Base-by-base conservation (phyloP, 257 asterid genomes). In the Avicennia marina region DNA sequence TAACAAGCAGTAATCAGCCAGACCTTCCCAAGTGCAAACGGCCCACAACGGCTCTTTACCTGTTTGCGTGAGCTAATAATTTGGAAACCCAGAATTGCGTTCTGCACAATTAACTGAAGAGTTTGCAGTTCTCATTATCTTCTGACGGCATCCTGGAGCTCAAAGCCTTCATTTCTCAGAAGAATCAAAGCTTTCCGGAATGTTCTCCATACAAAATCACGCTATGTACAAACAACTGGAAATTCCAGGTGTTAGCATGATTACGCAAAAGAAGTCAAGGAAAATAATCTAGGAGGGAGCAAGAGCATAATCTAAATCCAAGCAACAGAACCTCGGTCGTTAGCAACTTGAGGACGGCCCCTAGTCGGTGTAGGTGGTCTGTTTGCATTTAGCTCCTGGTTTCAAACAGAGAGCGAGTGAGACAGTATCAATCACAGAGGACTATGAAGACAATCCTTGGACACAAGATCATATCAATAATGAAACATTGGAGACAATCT, bases 311-410 rank as follows among this genome's bases (percentile, higher is more conserved):
- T 75, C 82, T 87, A 86, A 74, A 84, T 74, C 98, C 97, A 89
- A 66, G 99, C 88, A 52, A 86, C 86, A 77, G 99, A 89, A 80
- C 94, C 97, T 82, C 87, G 84, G 53, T 93, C 97, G 32, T 54
- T 82, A 48, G 85, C 71, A 53, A 78, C 97, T 84, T 80, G 99
- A 31, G 96, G 97, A 32, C 96, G 97, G 19, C 99, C 96, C 72
- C 99, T 80, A 18, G 99, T 93, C 9, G 97, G 99, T 15, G 99
- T 93, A 0, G 99, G 83, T 42, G 99, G 99, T 40, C 99, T 76
- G 84, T 93, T 93, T 11, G 96, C 97, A 64, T 93, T 93, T 42
- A 93, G 96, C 67, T 93, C 99, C 99, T 89, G 70, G 50, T 21
- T 57, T 62, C 65, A 64, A n/a, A 26, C 44, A 36, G 11, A 20